Base-by-base conservation (phyloP, 306 rosid genomes). In the Cucurbita argyrosperma region DNA sequence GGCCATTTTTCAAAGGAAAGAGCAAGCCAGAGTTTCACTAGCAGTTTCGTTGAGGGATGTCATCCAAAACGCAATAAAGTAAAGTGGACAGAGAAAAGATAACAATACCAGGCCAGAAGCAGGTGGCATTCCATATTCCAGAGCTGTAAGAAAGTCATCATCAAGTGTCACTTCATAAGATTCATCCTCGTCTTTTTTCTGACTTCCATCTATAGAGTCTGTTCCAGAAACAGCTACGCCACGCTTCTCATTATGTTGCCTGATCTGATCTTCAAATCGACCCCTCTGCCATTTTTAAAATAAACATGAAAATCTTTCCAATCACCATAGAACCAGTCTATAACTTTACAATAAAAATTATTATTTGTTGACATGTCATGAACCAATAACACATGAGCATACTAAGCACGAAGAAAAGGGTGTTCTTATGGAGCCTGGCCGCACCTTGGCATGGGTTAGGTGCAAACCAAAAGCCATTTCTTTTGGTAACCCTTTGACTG, bases 81-180 rank as follows among this genome's bases (percentile, higher is more conserved):
- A 65, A 67, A 67, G 71, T 45, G 19, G 40, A 47, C 14, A 10
- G 49, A 42, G 50, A 65, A 66, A 43, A 45, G 72, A 82, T 60
- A 47, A 72, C 30, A 64, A 75, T 89, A 93, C 98, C 98, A 94
- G 80, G 88, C 98, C 98, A 23, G 97, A 90, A 62, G 98, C 97
- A 37, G 98, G 96, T 76, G 98, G 98, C 98, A 94, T 90, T 77
- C 98, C 98, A 76, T 94, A 91, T 79, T 94, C 98, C 90, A 94
- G 79, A 80, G 98, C 97, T 16, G 96, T 94, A 39, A 94, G 69
- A 73, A 94, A 94, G 81, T 94, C 98, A 54, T 94, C 96, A 75
- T 94, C 98, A 75, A 94, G 90, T 37, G 89, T 88, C 81, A 94
- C 97, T 74, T 90, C 96, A 76, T 90, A 94, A 1, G 64, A 78